Conservation (phyloP, 495 filamentous ascomycete genomes). For the Aspergillus panamensis region DNA sequence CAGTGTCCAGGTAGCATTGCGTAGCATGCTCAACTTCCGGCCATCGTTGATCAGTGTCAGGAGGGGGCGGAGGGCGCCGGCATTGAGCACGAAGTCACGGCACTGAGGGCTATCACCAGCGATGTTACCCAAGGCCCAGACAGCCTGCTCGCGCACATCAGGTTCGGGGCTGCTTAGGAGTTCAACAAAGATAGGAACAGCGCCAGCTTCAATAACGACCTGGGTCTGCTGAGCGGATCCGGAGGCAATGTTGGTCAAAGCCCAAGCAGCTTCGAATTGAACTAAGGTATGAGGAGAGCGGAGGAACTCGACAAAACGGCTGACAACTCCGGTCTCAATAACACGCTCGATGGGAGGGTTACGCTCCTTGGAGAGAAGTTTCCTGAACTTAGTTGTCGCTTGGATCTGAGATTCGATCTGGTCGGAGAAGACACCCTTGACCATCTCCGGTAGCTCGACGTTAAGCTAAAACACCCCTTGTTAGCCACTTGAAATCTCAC, state of each 20-base stretch:
- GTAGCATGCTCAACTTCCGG: conserved; percentile 98
- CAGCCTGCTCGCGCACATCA: conserved; percentile 97
- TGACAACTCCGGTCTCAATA: conserved; percentile 97
- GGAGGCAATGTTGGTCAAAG: conserved; percentile 98
- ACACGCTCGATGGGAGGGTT: conserved; percentile 99
- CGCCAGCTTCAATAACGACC: conserved; percentile 97
- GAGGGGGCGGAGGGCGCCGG: conserved; percentile 86
- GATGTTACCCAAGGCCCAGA: conserved; percentile 99
- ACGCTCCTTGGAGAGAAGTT: conserved; percentile 95
- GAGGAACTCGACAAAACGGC: conserved; percentile 97
- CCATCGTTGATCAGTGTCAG: conserved; percentile 89
- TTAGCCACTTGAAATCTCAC: conserved; percentile 31
- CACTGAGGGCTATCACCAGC: conserved; percentile 97
- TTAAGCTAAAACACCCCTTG: conserved; percentile 65
- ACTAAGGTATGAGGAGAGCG: conserved; percentile 97
- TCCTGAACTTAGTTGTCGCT: conserved; percentile 99
- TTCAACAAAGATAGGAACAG: conserved; percentile 98
- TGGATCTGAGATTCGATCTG: conserved; percentile 97
- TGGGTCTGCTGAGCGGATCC: conserved; percentile 97
- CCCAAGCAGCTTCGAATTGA: conserved; percentile 99
- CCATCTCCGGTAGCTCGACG: conserved; percentile 97
- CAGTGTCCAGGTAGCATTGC: conserved; percentile 98
- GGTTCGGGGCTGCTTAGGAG: conserved; percentile 92
- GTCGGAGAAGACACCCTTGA: conserved; percentile 94
- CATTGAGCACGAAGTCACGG: conserved; percentile 88